A percentile compares a stretch with the other conserved stretches of the same genome.
Evolutionary conservation across 345 rosid genomes (phyloP).

Genomic region (Pistacia atlantica): DNA sequence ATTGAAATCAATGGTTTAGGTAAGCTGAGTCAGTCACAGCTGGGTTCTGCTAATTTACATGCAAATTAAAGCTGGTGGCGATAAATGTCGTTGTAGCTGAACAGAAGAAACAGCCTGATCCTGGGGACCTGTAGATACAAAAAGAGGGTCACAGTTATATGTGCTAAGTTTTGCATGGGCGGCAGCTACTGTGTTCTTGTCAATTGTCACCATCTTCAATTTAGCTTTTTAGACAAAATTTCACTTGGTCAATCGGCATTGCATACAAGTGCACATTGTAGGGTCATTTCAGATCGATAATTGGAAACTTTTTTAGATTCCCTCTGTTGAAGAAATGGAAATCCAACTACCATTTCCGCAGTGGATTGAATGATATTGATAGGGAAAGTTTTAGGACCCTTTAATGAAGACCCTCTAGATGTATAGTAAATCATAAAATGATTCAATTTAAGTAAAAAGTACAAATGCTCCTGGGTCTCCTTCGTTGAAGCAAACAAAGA

Average conservation of each 20-base stretch:
- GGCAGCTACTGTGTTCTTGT: background rate
- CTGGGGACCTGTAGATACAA: background rate
- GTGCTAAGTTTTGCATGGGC: background rate
- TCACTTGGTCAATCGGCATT: background rate
- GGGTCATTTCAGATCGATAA: background rate
- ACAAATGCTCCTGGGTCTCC: no score
- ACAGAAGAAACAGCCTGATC: background rate
- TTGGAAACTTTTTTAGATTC: no score
- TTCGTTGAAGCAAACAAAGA: no score
- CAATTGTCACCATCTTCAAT: background rate
- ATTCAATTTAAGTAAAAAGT: no score
- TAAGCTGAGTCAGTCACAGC: no score
- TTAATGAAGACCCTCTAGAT: no score
- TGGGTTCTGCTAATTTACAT: no score
- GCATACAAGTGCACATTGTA: background rate
- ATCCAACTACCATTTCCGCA: no score
- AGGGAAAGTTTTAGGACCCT: background rate
- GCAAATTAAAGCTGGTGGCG: background rate
- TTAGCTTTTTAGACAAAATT: background rate
- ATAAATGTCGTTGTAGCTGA: background rate
- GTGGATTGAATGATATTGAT: background rate
- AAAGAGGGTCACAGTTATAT: background rate
- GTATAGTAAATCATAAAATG: no score
- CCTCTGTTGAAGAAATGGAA: background rate
- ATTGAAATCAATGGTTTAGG: no score